Percentiles rank a stretch among this genome's conserved stretches.
phyloP scores from a whole-genome alignment of 2,329 filamentous ascomycete species.

The Furcasterigmium sp. region DNA sequence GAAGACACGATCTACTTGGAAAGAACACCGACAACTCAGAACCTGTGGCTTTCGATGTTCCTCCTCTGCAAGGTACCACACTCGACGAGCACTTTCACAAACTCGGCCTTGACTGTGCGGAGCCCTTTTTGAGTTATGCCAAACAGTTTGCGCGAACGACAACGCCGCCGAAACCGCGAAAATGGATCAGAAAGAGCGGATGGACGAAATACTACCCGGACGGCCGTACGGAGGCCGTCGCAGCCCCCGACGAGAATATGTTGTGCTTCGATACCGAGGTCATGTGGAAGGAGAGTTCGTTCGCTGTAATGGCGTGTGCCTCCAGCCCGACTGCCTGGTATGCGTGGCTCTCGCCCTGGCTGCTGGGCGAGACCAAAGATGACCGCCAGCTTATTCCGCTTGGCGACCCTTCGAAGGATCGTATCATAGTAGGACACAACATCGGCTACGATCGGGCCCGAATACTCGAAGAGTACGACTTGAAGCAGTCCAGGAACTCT shows the following conservation, averaged over 20 bases:
- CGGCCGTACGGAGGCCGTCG: slow-evolving; percentile 64
- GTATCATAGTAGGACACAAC: slow-evolving; percentile 89
- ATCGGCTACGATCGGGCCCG: slow-evolving; percentile 91
- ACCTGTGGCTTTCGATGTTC: slow-evolving; percentile 83
- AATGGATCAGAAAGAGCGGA: slow-evolving; percentile 76
- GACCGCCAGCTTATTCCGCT: slow-evolving; percentile 81
- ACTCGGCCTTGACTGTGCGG: slow-evolving; percentile 78
- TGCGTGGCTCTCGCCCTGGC: slow-evolving; percentile 93
- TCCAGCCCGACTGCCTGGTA: slow-evolving; percentile 91
- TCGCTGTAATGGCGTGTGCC: slow-evolving; percentile 95
- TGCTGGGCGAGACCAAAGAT: slow-evolving; percentile 74
- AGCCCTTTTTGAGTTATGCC: slow-evolving; percentile 73
- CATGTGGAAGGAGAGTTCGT: slow-evolving; percentile 88
- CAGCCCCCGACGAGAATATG: slow-evolving; percentile 73
- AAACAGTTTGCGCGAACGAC: slow-evolving; percentile 65
- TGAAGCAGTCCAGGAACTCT: slow-evolving; percentile 75
- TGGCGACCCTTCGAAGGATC: slow-evolving; percentile 66
- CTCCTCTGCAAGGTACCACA: slow-evolving; percentile 69
- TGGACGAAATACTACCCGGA: slow-evolving; percentile 91
- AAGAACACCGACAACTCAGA: slow-evolving; percentile 76
- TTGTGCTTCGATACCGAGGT: slow-evolving; percentile 95
- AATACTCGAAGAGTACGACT: slow-evolving; percentile 80
- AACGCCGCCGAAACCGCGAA: slow-evolving; percentile 53
- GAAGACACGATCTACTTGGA: slow-evolving; percentile 78
- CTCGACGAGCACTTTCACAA: slow-evolving; percentile 93